Base-by-base conservation (phyloP, 2,329 filamentous ascomycete genomes). In the Epichloe elymi region DNA sequence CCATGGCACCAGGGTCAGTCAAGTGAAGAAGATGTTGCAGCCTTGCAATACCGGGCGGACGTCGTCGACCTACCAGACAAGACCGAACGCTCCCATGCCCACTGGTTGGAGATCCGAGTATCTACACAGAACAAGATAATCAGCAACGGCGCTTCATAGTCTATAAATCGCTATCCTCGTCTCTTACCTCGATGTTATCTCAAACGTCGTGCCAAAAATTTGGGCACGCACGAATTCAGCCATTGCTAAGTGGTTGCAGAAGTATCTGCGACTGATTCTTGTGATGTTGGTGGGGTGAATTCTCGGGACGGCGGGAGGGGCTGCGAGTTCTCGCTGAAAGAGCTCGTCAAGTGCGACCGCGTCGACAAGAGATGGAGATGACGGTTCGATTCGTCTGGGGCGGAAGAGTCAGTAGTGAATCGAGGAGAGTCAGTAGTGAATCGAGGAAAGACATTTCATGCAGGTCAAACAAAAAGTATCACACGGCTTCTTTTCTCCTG, bases 191-290 rank as follows among this genome's bases (percentile, higher is more conserved):
- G 90, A 96, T 61, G 93, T 98, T 73, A 97, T 97, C 81, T 98
- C 93, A 68, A 98, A 98, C 62, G 93, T 97, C 56, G 93, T 98
- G 68, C 93, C 93, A 67, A 98, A 98, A 70, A 98, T 97, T 79
- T 97, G 91, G 67, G 91, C 90, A 73, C 93, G 87, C 67, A 98
- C 88, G 72, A 98, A 98, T 79, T 98, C 93, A 70, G 93, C 93
- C 93, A 98, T 97, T 69, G 66, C 83, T 83, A 80, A 50, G 51
- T 51, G 51, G 48, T 43, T 3, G 46, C 35, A 44, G 44, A 23
- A 5, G 20, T 14, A 5, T 33, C 41, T 44, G 41, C 23, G 20
- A n/a, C 41, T 44, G 23, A n/a, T 44, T 17, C 23, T 38, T 45
- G 36, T 20, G 39, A 37, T 47, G 45, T 15, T 30, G 30, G 40